Evolutionary conservation across 2,329 filamentous ascomycete species (phyloP), one percentile per base, ranked within the genome.

Genomic region (Chaetomium globosum): DNA sequence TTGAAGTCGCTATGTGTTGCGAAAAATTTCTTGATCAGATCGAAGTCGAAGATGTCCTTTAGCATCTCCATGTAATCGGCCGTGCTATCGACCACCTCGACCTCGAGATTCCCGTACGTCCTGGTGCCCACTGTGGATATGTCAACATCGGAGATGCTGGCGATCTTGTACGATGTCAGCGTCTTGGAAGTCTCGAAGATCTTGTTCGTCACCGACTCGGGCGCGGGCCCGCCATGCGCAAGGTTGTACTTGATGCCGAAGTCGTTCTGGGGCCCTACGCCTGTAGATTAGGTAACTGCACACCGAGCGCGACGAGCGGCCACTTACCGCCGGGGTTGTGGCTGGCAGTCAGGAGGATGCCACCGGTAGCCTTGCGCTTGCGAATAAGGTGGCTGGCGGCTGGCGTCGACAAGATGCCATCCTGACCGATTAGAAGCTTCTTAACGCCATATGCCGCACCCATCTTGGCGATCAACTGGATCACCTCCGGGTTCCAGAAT

Each of bases 201-300:
- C 83, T 96, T 97, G 87, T 99, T 96, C 72, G 95, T 99, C 71
- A 99, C 92, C 62, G 91, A 89, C 80, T 99, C 95, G 65, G 95
- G 95, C 64, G 95, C 95, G 52, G 95, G 95, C 64, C 93, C 95
- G 73, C 95, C 95, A 76, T 99, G 98, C 78, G 92, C 84, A 66
- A 99, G 85, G 85, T 99, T 99, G 87, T 99, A 99, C 83, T 99
- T 99, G 88, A 99, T 99, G 73, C 95, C 95, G 74, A 99, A 99
- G 80, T 99, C 95, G 77, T 95, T 90, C 73, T 87, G 90, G 68
- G 95, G 95, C 59, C 93, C 92, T 96, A 72, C 52, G 56, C 21
- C 26, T 30, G 33, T 26, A 58, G 7, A 53, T 65, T 28, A 67
- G 63, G 10, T 23, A 23, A 23, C 33, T n/a, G 39, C 2, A 21